A percentile compares a stretch with the other conserved stretches of the same genome.
Conservation (phyloP, 176 grass and related monocot genomes). For the Cenchrus americanus region DNA sequence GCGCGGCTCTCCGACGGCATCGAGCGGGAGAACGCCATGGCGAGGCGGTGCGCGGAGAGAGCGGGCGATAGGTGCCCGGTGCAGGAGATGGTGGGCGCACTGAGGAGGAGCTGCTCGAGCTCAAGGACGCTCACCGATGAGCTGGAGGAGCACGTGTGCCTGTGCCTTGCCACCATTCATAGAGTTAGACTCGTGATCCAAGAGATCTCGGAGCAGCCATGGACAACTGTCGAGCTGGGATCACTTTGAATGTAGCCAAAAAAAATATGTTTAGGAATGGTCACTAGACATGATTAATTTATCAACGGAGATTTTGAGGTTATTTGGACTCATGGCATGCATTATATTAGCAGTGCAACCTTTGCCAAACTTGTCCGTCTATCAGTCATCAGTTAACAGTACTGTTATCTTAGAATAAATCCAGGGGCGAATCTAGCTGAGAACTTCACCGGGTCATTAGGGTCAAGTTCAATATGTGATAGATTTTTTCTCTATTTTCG, state of each 20-base stretch:
- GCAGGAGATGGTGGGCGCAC: conserved; percentile 41
- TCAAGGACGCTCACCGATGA: conserved; percentile 38
- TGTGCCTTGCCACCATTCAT: conserved; percentile 57
- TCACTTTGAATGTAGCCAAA: neutral
- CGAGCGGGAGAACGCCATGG: conserved; percentile 52
- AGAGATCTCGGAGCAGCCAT: conserved; percentile 42
- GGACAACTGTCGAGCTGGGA: neutral
- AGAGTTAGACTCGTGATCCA: conserved; percentile 49
- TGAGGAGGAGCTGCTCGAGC: conserved; percentile 44
- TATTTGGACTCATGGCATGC: no score
- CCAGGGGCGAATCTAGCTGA: no score
- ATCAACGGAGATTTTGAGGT: no score
- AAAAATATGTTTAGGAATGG: neutral
- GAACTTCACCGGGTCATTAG: no score
- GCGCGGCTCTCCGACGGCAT: conserved; percentile 47
- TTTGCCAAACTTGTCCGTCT: no score
- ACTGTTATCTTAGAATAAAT: no score
- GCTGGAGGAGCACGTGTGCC: conserved; percentile 48
- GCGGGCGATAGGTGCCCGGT: conserved; percentile 18
- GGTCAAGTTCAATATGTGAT: no score
- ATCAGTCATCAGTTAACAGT: no score
- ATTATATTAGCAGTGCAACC: no score
- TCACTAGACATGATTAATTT: no score
- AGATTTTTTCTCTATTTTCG: no score
- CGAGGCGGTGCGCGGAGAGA: conserved; percentile 37